phyloP scores from a whole-genome alignment of 371 early-diverging fungal species.

The Dinochytrium kinnereticum region DNA sequence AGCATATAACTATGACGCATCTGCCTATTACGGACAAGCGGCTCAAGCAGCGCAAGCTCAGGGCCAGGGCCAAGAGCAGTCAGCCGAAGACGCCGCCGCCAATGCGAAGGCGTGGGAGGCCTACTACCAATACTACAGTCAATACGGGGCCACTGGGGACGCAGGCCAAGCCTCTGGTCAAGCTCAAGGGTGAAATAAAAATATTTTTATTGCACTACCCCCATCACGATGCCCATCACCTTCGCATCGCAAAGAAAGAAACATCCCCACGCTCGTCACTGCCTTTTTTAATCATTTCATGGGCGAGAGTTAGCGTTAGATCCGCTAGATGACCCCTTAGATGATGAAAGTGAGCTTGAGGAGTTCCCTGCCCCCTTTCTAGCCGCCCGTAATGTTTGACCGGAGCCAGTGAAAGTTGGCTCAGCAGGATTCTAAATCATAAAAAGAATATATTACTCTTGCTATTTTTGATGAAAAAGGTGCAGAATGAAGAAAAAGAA shows the following conservation, averaged over 20 bases:
- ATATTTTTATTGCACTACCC: too few relatives aligned
- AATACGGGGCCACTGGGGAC: not conserved
- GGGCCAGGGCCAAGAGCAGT: not conserved
- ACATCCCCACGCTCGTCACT: not conserved
- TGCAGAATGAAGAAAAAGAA: too few relatives aligned
- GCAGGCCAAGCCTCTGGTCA: not conserved
- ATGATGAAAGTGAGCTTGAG: not conserved
- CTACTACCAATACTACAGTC: not conserved
- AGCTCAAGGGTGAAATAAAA: not conserved
- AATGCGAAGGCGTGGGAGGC: slow-evolving; percentile 1
- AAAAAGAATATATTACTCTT: too few relatives aligned
- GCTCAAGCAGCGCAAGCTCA: too few relatives aligned
- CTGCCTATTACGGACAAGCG: not conserved
- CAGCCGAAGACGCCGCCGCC: not conserved
- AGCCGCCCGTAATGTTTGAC: slow-evolving; percentile 52
- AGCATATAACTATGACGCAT: not conserved
- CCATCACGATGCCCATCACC: too few relatives aligned
- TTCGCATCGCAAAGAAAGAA: too few relatives aligned
- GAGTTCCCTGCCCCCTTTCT: slow-evolving; percentile 17
- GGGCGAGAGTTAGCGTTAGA: not conserved
- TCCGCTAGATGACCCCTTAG: not conserved
- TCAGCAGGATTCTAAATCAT: too few relatives aligned
- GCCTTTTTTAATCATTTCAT: not conserved
- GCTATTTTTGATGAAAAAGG: too few relatives aligned
- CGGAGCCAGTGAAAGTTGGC: slow-evolving; percentile 45